Evolutionary conservation across 2,329 filamentous ascomycete genomes (phyloP), one percentile per base, ranked within the genome.

Genomic region (Aspergillus vadensis): DNA sequence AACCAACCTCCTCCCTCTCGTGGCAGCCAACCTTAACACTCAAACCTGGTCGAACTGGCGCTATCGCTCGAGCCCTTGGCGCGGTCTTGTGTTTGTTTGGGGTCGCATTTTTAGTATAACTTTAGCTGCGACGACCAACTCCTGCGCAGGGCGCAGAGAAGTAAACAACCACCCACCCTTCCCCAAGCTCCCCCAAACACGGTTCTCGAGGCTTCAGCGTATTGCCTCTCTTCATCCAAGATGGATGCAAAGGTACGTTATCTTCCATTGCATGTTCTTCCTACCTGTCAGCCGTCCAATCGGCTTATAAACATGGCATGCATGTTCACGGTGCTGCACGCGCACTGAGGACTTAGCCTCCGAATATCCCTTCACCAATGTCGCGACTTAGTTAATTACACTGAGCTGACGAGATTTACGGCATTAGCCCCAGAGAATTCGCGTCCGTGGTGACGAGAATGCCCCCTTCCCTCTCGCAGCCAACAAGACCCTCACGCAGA

Each of bases 371-470:
- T 30, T 27, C 21, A 52, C 17, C 6, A 56, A 51, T 25, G 49
- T 58, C 52, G 32, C 48, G 10, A 36, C 10, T 21, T 57, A 36
- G 25, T 47, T n/a, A 15, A 23, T 39, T 10, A 10, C 23, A 21
- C 19, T 9, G 53, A 41, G 59, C 66, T 71, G 30, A 69, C 58
- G 38, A 59, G 65, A 49, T 52, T 61, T 47, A 48, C 36, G 55
- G 55, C 54, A 65, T 57, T 72, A 94, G 91, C 90, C 91, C 63
- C 89, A 90, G 76, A 85, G 90, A 76, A 76, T 87, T 74, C 85
- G 85, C 74, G 80, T 84, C 70, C 83, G 83, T 72, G 81, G 80
- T 55, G 89, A 92, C 79, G 91, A 96, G 78, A 95, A 95, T 76
- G 78, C 82, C 61, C 76, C 81, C 53, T 79, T 82, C 57, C 75